Base-by-base conservation (phyloP, 331 rosid genomes). In the Rhamnella rubrinervis region DNA sequence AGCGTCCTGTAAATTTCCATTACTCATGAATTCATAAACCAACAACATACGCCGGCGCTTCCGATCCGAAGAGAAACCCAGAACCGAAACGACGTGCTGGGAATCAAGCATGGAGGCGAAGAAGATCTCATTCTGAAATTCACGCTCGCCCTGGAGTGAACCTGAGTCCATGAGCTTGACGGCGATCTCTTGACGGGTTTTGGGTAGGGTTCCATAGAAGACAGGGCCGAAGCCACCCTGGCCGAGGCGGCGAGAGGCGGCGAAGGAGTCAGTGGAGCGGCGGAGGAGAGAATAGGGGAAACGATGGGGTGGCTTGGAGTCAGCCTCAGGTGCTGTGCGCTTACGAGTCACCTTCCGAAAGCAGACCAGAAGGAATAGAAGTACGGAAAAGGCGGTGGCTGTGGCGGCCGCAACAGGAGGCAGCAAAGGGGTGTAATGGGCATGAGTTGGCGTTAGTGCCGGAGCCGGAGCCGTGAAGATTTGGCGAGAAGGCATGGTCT, bases 161-260 rank as follows among this genome's bases (percentile, higher is more conserved):
- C 90, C 83, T 9, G 96, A 83, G 80, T 95, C 96, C 97, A 95
- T 87, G 40, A 87, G 81, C 82, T 95, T 95, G 55, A 95, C 93
- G 8, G 99, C 99, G 51, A 95, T 58, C 9, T 87, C 85, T 1
- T 70, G 67, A 0, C 59, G 75, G 68, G 74, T 11, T 15, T 78
- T 57, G 1, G 92, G 95, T 1, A 86, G 82, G 4, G 64, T 72
- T 7, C 93, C 99, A 26, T 81, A 64, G 76, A 61, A 91, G 4
- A 95, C 99, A 25, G 97, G 82, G 19, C 99, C 99, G 59, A 85
- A 95, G n/a, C 99, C 99, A 6, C 99, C 99, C 1, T 89, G 93
- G 57, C 99, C 99, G 26, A 95, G 92, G 46, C 89, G 93, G 75
- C 82, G 82, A 10, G 80, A 44, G 40, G 79, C 26, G 73, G 97